A percentile compares a stretch with the other conserved stretches of the same genome.
Evolutionary conservation across 2,329 filamentous ascomycete species (phyloP).

Genomic region (Calonectria montana): DNA sequence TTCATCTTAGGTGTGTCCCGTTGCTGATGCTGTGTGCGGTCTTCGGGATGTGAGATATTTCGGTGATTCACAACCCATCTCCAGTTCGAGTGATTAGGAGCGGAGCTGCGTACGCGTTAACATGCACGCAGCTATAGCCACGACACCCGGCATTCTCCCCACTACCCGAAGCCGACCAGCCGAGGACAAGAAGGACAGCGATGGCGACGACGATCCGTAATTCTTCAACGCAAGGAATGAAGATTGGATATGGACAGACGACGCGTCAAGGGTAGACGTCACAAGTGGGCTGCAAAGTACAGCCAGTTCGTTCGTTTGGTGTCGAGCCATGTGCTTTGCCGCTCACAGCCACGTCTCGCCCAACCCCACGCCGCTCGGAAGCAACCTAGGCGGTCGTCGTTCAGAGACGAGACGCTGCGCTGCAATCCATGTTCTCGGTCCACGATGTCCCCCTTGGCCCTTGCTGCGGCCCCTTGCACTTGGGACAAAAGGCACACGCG

Average conservation of each 20-base stretch:
- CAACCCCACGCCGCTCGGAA: conserved; percentile 18
- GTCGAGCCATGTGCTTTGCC: conserved; percentile 8
- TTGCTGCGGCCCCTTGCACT: conserved; percentile 14
- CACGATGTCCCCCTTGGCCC: conserved; percentile 10
- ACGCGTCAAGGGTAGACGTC: conserved; percentile 31
- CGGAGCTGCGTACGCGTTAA: conserved; percentile 17
- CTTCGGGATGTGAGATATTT: not conserved
- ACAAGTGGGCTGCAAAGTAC: conserved; percentile 24
- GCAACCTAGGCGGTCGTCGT: conserved; percentile 28
- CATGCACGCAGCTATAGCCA: conserved; percentile 1
- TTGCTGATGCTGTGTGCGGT: not conserved
- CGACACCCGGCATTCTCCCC: conserved; percentile 2
- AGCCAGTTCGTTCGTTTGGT: not conserved
- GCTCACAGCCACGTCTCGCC: conserved; percentile 22
- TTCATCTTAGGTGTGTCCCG: not conserved
- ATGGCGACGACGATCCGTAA: conserved; percentile 7
- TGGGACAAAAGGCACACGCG: conserved; percentile 6
- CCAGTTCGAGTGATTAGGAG: not conserved
- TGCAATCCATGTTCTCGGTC: conserved; percentile 6
- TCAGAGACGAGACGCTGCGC: conserved; percentile 8
- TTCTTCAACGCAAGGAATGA: conserved; percentile 9
- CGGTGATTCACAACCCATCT: conserved; percentile 3
- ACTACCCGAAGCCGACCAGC: not conserved
- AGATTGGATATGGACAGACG: conserved; percentile 16
- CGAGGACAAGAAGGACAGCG: not conserved